phyloP scores from a whole-genome alignment of 208 protist genomes.

The Trypanosoma rangeli region DNA sequence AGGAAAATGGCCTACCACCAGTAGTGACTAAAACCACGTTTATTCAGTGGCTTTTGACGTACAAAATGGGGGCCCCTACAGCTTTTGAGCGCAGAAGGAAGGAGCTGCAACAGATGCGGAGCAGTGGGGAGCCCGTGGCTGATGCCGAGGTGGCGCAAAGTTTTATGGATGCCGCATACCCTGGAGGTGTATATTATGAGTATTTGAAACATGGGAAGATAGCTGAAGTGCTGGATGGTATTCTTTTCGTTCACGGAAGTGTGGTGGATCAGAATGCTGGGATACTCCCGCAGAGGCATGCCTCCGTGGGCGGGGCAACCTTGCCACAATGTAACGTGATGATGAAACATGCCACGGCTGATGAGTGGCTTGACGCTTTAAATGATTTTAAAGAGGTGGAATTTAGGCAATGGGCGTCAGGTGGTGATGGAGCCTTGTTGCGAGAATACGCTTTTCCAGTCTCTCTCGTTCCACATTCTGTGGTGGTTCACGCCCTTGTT shows the following conservation, averaged over 20 bases:
- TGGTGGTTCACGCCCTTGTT: slow-evolving; percentile 58
- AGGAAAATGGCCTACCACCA: slow-evolving; percentile 5
- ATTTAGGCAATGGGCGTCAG: slow-evolving; percentile 47
- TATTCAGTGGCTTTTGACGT: slow-evolving; percentile 63
- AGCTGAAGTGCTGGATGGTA: slow-evolving; percentile 46
- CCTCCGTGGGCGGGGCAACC: slow-evolving; percentile 1
- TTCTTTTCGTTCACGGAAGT: slow-evolving; percentile 87
- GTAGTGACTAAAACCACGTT: slow-evolving; percentile 23
- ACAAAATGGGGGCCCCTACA: slow-evolving; percentile 63
- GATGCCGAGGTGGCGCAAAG: slow-evolving; percentile 64
- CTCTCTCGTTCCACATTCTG: slow-evolving; percentile 51
- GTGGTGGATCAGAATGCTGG: slow-evolving; percentile 67
- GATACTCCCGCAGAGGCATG: slow-evolving; percentile 49
- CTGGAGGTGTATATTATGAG: slow-evolving; percentile 74
- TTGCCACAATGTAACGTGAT: slow-evolving; percentile 3
- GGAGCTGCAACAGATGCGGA: slow-evolving; percentile 48
- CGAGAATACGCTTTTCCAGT: slow-evolving; percentile 65
- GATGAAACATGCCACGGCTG: slow-evolving; percentile 11
- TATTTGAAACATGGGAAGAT: slow-evolving; percentile 65
- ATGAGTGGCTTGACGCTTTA: slow-evolving; percentile 61
- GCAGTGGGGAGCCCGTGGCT: slow-evolving; percentile 3
- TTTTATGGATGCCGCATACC: slow-evolving; percentile 59
- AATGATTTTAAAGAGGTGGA: slow-evolving; percentile 51
- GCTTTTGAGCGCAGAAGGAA: slow-evolving; percentile 65
- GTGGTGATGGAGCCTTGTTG: slow-evolving; percentile 43